phyloP scores from a whole-genome alignment of 2,329 filamentous ascomycete species.

The Neonectria sp. region DNA sequence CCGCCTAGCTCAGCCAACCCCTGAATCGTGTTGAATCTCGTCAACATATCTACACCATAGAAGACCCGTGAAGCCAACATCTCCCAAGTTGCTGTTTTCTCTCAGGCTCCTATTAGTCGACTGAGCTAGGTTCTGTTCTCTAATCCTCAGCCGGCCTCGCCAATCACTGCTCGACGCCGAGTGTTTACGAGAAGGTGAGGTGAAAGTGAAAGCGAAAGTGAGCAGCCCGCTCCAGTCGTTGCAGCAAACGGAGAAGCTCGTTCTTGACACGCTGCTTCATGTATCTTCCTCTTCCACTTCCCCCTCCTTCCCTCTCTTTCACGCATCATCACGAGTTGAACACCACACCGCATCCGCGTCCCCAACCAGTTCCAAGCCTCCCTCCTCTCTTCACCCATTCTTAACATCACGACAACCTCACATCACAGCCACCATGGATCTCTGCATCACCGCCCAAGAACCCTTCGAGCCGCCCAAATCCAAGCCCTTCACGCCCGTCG shows the following conservation, averaged over 20 bases:
- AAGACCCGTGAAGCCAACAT: background rate
- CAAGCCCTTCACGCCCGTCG: slow-evolving; percentile 34
- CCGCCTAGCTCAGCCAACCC: background rate
- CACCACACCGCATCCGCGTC: background rate
- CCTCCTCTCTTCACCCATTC: background rate
- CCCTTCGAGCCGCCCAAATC: slow-evolving; percentile 40
- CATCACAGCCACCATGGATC: slow-evolving; percentile 35
- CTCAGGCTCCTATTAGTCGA: background rate
- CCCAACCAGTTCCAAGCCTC: slow-evolving; percentile 1
- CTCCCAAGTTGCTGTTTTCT: background rate
- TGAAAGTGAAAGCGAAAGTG: background rate
- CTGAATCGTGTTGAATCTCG: background rate
- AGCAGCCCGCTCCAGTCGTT: background rate
- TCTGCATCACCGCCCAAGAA: slow-evolving; percentile 47
- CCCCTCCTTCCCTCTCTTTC: background rate
- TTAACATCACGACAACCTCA: background rate
- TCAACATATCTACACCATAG: background rate
- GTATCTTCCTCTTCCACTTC: background rate
- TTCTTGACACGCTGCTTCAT: background rate
- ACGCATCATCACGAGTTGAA: background rate
- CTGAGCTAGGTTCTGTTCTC: background rate
- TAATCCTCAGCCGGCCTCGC: background rate
- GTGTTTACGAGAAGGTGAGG: background rate
- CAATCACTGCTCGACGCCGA: background rate
- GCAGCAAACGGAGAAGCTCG: background rate